A percentile compares a stretch with the other conserved stretches of the same genome.
phyloP scores from a whole-genome alignment of 441 rosid genomes.

The Adansonia gregorii region DNA sequence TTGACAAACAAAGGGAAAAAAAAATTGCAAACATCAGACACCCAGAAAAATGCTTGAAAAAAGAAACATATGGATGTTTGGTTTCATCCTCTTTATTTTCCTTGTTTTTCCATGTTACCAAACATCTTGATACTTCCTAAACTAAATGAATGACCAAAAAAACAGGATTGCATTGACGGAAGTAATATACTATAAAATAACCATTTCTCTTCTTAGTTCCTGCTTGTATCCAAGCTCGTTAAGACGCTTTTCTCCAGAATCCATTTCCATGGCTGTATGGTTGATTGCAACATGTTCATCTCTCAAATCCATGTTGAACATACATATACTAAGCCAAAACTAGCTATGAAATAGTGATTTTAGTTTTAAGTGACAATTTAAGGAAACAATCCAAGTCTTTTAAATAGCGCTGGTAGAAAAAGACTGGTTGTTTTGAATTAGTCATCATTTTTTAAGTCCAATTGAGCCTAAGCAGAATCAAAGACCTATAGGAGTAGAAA shows the following conservation, averaged over 20 bases:
- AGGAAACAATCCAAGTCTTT: background rate
- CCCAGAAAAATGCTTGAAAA: background rate
- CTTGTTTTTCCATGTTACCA: no score
- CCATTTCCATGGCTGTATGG: slow-evolving; percentile 34
- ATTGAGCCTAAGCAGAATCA: background rate
- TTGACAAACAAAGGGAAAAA: slow-evolving; percentile 11
- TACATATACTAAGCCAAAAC: background rate
- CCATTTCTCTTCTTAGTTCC: slow-evolving; percentile 71
- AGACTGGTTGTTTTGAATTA: slow-evolving; percentile 4
- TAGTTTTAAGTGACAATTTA: background rate
- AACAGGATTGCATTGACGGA: background rate
- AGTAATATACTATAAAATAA: background rate
- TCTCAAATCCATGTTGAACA: slow-evolving; percentile 6
- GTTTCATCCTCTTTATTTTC: no score
- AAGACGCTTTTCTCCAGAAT: slow-evolving; percentile 60
- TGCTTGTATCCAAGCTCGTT: slow-evolving; percentile 74
- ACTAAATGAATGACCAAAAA: background rate
- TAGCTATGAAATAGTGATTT: background rate
- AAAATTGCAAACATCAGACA: background rate
- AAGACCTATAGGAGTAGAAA: background rate
- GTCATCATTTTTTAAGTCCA: background rate
- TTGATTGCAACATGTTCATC: background rate
- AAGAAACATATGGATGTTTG: no score
- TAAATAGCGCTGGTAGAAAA: background rate
- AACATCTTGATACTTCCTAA: background rate